Evolutionary conservation across 202 grass and related monocot genomes (phyloP).

Genomic region (Sporobolus alterniflorus): DNA sequence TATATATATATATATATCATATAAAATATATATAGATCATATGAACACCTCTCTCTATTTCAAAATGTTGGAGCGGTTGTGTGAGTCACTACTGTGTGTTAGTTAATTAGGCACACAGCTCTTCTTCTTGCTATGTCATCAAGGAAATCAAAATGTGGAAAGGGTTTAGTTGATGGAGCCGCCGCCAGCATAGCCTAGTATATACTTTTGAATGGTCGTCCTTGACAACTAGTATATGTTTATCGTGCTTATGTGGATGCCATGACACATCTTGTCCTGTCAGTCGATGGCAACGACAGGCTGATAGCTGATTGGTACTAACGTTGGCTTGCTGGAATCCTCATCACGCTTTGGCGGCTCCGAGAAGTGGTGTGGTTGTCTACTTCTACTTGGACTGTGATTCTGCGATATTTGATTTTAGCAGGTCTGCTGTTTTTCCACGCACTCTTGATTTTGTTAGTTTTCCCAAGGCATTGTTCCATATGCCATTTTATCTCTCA

Average conservation of each 20-base stretch:
- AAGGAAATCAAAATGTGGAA: background rate
- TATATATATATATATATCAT: too few relatives aligned
- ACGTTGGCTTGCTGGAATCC: conserved; percentile 37
- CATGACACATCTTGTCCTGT: conserved; percentile 28
- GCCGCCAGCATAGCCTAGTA: background rate
- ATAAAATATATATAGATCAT: too few relatives aligned
- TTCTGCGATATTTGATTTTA: background rate
- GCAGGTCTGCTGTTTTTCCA: background rate
- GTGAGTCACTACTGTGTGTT: background rate
- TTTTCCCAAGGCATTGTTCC: background rate
- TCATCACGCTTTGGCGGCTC: conserved; percentile 34
- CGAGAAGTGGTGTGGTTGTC: conserved; percentile 26
- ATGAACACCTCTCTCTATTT: background rate
- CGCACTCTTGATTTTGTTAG: conserved; percentile 4
- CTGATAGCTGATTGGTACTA: conserved; percentile 20
- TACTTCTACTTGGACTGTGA: conserved; percentile 21
- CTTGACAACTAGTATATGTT: conserved; percentile 37
- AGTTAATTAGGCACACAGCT: background rate
- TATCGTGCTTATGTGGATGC: conserved; percentile 48
- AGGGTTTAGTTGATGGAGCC: background rate
- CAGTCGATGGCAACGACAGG: conserved; percentile 35
- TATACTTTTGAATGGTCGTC: conserved; percentile 32
- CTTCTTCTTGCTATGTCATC: background rate
- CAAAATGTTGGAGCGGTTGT: background rate
- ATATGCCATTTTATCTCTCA: background rate